Percentiles rank a stretch among this genome's conserved stretches.
Evolutionary conservation across 177 flowering plant species (phyloP).

Genomic region (Telopea speciosissima): DNA sequence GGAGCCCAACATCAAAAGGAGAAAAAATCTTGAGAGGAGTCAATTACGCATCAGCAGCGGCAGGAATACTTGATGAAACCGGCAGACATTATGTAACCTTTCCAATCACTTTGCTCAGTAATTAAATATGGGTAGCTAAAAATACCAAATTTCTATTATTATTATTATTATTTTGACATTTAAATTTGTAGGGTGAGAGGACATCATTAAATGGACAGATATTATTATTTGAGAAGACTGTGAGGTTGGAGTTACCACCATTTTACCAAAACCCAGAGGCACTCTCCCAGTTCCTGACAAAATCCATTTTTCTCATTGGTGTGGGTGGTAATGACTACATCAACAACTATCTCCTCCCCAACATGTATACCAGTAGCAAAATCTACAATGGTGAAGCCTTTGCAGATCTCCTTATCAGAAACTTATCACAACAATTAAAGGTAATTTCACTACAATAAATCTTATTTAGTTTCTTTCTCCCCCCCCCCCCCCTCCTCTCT

Average conservation of each 20-base stretch:
- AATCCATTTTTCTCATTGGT: conserved; percentile 22
- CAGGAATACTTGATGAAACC: conserved; percentile 35
- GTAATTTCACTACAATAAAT: neutral
- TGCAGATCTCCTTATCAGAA: conserved; percentile 25
- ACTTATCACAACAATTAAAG: conserved; percentile 19
- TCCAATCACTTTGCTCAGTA: neutral
- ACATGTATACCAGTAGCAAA: conserved; percentile 21
- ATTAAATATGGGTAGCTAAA: too few relatives aligned
- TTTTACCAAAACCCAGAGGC: conserved; percentile 14
- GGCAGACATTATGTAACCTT: conserved; percentile 26
- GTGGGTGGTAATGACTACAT: conserved; percentile 45
- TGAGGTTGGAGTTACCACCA: conserved; percentile 15
- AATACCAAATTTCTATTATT: too few relatives aligned
- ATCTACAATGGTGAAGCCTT: conserved; percentile 19
- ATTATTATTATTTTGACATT: neutral
- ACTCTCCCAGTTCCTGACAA: conserved; percentile 21
- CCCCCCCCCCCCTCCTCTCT: too few relatives aligned
- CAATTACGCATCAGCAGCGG: conserved; percentile 39
- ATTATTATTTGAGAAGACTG: conserved; percentile 25
- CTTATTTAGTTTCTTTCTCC: neutral
- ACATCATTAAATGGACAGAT: conserved; percentile 27
- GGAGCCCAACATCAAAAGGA: conserved; percentile 24
- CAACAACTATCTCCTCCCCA: conserved; percentile 37
- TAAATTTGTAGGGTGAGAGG: conserved; percentile 28
- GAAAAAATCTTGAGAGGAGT: conserved; percentile 25